Conservation (phyloP, 805 yeast species). For the Vanderwaltozyma tropicalis region DNA sequence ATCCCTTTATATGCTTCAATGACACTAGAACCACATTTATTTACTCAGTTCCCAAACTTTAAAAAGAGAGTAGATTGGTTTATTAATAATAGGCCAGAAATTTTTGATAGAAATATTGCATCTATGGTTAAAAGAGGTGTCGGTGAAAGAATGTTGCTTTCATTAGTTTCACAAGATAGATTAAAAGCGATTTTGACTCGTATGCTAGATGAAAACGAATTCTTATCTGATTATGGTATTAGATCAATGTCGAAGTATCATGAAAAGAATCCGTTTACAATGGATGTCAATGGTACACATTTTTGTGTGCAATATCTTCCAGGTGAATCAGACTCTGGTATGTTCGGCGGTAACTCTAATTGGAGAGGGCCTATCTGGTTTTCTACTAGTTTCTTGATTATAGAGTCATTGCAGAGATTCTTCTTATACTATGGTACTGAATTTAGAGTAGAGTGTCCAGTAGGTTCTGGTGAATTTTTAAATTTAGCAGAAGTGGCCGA, state of each 20-base stretch:
- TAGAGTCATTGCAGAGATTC: conserved; percentile 80
- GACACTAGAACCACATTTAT: conserved; percentile 75
- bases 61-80: conserved; percentile 80
- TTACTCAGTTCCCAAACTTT: conserved; percentile 71
- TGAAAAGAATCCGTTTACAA: conserved; percentile 70
- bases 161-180: conserved; percentile 74
- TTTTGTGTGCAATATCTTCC: conserved; percentile 68
- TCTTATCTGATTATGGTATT: conserved; percentile 74
- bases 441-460: conserved; percentile 80
- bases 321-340: conserved; percentile 84
- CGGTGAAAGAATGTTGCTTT: conserved; percentile 69
- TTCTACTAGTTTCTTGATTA: conserved; percentile 77
- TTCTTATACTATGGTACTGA: conserved; percentile 81
- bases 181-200: conserved; percentile 61
- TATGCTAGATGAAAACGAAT: conserved; percentile 80
- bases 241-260: conserved; percentile 83
- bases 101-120: conserved; percentile 77
- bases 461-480: conserved; percentile 63
- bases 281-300: conserved; percentile 69
- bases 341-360: conserved; percentile 93
- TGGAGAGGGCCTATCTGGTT: conserved; percentile 99
- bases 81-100: conserved; percentile 51
- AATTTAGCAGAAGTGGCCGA: conserved; percentile 87
- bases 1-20: conserved; percentile 85
- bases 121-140: conserved; percentile 70